Conservation (phyloP, 208 protist genomes). For the Leishmania braziliensis region DNA sequence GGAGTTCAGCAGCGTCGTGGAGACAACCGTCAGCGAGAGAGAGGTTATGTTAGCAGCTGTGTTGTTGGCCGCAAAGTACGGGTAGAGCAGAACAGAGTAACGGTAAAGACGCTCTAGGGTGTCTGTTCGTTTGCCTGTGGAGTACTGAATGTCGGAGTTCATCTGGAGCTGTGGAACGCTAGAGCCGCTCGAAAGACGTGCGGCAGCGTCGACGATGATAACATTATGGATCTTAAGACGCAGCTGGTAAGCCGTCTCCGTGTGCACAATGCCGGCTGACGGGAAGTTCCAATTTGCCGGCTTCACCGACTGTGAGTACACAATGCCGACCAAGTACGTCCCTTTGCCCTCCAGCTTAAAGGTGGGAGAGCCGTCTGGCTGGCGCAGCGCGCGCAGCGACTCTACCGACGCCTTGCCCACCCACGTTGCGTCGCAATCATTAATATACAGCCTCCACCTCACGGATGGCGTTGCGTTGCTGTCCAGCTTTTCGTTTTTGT, state of each 20-base stretch:
- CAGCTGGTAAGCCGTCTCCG: conserved; percentile 47
- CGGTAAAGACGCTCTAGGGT: conserved; percentile 78
- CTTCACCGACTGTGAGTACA: conserved; percentile 83
- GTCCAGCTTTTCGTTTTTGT: conserved; percentile 23
- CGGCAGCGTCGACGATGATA: conserved; percentile 47
- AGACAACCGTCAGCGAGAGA: conserved; percentile 21
- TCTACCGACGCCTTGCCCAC: conserved; percentile 73
- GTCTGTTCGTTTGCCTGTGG: conserved; percentile 33
- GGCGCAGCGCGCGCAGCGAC: conserved; percentile 63
- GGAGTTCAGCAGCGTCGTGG: conserved; percentile 50
- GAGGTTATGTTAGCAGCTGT: conserved; percentile 35
- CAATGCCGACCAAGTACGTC: conserved; percentile 57
- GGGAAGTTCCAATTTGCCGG: conserved; percentile 60
- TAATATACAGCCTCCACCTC: conserved; percentile 82
- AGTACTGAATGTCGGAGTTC: conserved; percentile 64
- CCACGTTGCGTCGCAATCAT: conserved; percentile 88
- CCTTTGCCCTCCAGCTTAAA: conserved; percentile 55
- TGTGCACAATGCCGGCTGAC: conserved; percentile 47
- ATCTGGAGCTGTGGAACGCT: conserved; percentile 21
- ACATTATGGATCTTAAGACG: conserved; percentile 61
- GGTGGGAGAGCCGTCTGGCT: conserved; percentile 56
- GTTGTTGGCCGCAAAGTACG: conserved; percentile 44
- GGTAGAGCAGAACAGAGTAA: conserved; percentile 75
- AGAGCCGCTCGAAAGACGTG: not conserved
- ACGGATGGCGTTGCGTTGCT: conserved; percentile 35